Evolutionary conservation across 2,329 filamentous ascomycete genomes (phyloP).

Genomic region (Arthroderma sp.): DNA sequence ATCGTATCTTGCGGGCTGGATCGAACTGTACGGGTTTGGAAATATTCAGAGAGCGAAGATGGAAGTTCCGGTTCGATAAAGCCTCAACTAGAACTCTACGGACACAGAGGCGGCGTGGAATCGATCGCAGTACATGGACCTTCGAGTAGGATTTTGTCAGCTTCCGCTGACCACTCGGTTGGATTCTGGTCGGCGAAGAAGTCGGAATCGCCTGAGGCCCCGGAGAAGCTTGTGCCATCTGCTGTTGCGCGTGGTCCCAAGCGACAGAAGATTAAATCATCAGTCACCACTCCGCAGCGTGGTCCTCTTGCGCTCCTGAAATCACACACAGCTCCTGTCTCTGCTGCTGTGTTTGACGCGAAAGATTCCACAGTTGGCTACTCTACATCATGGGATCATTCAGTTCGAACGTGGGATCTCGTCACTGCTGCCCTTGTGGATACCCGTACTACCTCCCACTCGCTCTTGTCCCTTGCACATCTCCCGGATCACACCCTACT

Average conservation of each 20-base stretch:
- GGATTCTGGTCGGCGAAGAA: slow-evolving; percentile 84
- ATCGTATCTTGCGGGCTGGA: slow-evolving; percentile 76
- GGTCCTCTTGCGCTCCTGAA: slow-evolving; percentile 64
- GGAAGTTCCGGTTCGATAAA: slow-evolving; percentile 50
- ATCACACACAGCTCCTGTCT: slow-evolving; percentile 60
- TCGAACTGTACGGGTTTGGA: slow-evolving; percentile 78
- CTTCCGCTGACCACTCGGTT: slow-evolving; percentile 67
- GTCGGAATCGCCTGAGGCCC: slow-evolving; percentile 59
- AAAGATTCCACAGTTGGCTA: slow-evolving; percentile 80
- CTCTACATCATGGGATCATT: slow-evolving; percentile 82
- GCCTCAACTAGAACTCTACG: slow-evolving; percentile 68
- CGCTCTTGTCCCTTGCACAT: slow-evolving; percentile 65
- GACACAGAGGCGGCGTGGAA: slow-evolving; percentile 63
- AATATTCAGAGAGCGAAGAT: slow-evolving; percentile 57
- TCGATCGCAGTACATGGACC: slow-evolving; percentile 59
- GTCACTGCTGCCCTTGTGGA: slow-evolving; percentile 67
- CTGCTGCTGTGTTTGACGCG: slow-evolving; percentile 72
- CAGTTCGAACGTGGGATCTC: slow-evolving; percentile 79
- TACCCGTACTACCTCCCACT: slow-evolving; percentile 69
- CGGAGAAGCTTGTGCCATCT: slow-evolving; percentile 54
- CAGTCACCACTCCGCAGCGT: slow-evolving; percentile 51
- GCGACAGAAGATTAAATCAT: slow-evolving; percentile 56
- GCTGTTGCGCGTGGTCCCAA: slow-evolving; percentile 54
- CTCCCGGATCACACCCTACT: slow-evolving; percentile 53
- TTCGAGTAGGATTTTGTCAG: slow-evolving; percentile 68